Evolutionary conservation across 179 eudicot species (phyloP).

Genomic region (Beta macrorhiza): DNA sequence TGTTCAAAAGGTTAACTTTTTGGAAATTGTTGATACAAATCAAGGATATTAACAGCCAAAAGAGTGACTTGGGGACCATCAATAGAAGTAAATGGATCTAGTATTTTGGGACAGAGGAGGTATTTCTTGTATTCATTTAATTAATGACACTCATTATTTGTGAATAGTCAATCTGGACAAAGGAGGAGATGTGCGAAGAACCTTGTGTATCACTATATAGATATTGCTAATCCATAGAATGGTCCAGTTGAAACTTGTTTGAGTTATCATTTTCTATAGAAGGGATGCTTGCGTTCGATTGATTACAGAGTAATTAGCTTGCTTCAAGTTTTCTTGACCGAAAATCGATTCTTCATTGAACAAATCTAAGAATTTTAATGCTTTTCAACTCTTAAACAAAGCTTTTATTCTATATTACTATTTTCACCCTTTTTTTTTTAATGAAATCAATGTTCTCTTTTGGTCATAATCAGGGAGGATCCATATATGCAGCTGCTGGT

Average conservation of each 20-base stretch:
- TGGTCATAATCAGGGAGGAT: constrained; percentile 50
- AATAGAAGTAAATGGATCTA: too few species aligned
- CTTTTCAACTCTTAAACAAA: constrained; percentile 5
- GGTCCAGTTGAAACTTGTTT: neutral
- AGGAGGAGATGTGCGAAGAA: neutral
- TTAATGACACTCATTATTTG: neutral
- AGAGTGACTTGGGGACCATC: too few species aligned
- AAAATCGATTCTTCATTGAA: neutral
- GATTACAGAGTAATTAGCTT: neutral
- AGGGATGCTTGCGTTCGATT: neutral
- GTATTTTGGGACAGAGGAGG: too few species aligned
- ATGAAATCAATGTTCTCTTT: neutral
- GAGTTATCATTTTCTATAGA: neutral
- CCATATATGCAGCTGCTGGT: constrained; percentile 82
- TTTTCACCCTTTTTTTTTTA: neutral
- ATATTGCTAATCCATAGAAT: neutral
- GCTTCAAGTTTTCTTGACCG: neutral
- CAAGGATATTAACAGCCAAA: too few species aligned
- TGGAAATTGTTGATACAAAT: too few species aligned
- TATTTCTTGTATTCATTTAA: neutral
- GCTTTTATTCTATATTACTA: neutral
- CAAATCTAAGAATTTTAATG: neutral
- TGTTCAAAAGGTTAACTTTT: too few species aligned
- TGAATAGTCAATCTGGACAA: neutral
- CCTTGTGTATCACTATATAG: neutral